Percentiles rank a stretch among this genome's conserved stretches.
Evolutionary conservation across 345 rosid species (phyloP).

Genomic region (Eucalyptus sp.): DNA sequence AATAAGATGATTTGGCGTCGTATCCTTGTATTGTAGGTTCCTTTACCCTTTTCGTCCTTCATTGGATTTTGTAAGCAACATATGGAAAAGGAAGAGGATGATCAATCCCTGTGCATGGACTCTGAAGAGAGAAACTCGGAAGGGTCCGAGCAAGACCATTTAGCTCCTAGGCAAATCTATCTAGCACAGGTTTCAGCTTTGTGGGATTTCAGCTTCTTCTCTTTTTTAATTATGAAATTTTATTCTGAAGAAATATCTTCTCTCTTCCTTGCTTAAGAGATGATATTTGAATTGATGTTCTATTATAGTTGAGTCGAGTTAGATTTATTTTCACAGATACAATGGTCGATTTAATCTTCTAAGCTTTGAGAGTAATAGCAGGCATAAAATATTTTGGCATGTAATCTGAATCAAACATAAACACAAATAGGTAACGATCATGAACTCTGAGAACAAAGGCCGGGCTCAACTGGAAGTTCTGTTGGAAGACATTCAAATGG

Average conservation of each 20-base stretch:
- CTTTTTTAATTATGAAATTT: neutral
- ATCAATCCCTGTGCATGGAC: neutral
- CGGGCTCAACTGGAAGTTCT: slow-evolving; percentile 59
- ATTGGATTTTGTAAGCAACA: slow-evolving; percentile 54
- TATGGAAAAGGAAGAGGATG: slow-evolving; percentile 10
- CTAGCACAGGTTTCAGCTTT: slow-evolving; percentile 62
- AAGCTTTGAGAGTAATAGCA: neutral
- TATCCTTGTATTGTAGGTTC: slow-evolving; percentile 32
- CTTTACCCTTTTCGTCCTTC: slow-evolving; percentile 63
- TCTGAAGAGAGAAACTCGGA: slow-evolving; percentile 3
- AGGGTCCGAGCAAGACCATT: neutral
- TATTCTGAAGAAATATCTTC: neutral
- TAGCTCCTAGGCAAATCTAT: slow-evolving; percentile 47
- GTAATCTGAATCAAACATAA: neutral
- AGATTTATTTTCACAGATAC: neutral
- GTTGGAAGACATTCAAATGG: slow-evolving; percentile 47
- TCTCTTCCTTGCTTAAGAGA: neutral
- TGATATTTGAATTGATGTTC: neutral
- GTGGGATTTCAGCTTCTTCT: neutral
- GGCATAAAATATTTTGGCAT: neutral
- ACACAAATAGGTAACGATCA: slow-evolving; percentile 32
- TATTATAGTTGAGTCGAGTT: neutral
- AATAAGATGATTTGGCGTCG: neutral
- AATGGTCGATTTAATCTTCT: neutral
- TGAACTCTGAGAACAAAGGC: slow-evolving; percentile 54